Percentiles rank a stretch among this genome's conserved stretches.
Evolutionary conservation across 1,284 basidiomycete genomes (phyloP).

Genomic region (Irpex lacteus): DNA sequence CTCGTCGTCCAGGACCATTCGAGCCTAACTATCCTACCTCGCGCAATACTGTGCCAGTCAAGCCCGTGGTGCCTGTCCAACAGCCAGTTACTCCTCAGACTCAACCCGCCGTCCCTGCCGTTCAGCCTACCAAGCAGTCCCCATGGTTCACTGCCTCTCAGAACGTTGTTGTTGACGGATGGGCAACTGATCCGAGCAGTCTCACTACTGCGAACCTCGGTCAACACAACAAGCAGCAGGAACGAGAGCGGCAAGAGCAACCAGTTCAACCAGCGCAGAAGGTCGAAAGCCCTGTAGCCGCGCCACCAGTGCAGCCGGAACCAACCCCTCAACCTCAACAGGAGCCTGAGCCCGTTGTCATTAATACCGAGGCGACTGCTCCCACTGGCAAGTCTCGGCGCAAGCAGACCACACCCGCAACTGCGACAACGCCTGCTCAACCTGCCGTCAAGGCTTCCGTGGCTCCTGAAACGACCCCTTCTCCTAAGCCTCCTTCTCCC

Average conservation of each 20-base stretch:
- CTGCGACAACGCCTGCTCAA: constrained; percentile 29
- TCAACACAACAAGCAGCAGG: constrained; percentile 54
- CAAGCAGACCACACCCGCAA: constrained; percentile 10
- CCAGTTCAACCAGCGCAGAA: constrained; percentile 14
- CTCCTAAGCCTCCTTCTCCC: constrained; percentile 15
- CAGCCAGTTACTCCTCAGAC: not conserved
- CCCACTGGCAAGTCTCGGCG: constrained; percentile 4
- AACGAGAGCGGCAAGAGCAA: constrained; percentile 20
- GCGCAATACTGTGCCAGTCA: constrained; percentile 21
- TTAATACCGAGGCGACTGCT: constrained; percentile 7
- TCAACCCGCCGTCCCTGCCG: constrained; percentile 17
- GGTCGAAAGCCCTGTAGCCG: constrained; percentile 12
- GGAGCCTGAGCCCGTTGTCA: not conserved
- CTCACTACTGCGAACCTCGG: constrained; percentile 55
- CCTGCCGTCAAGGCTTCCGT: constrained; percentile 21
- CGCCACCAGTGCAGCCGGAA: constrained; percentile 6
- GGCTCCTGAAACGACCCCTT: constrained; percentile 22
- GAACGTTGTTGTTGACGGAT: constrained; percentile 40
- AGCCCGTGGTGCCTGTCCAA: not conserved
- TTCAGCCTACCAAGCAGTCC: constrained; percentile 36
- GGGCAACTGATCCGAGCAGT: constrained; percentile 47
- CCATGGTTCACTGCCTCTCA: constrained; percentile 53
- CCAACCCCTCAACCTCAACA: constrained; percentile 1
- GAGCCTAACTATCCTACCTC: constrained; percentile 31
- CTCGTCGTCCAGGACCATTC: constrained; percentile 42